Evolutionary conservation across 768 basidiomycete genomes (phyloP).

Genomic region (Bullera alba): DNA sequence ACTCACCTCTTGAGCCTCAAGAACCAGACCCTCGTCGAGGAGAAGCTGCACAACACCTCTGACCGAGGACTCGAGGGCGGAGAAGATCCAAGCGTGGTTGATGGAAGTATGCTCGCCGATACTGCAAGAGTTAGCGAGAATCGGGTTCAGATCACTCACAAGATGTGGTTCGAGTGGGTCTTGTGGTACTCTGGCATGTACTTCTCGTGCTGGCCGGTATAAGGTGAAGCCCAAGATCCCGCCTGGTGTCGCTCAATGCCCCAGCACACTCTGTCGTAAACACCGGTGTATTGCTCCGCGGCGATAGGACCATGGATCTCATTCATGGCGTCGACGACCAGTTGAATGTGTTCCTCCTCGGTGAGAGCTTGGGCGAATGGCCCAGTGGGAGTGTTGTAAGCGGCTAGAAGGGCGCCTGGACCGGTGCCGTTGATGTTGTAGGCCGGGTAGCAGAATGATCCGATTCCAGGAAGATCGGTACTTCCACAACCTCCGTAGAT

Average conservation of each 20-base stretch:
- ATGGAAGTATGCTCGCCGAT: no score
- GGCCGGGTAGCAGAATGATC: conserved; percentile 19
- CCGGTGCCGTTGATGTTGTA: conserved; percentile 24
- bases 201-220: no score
- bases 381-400: conserved; percentile 12
- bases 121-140: no score
- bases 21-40: no score
- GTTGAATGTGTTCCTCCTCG: conserved; percentile 13
- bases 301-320: conserved; percentile 20
- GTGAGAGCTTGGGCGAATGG: conserved; percentile 11
- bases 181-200: no score
- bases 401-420: conserved; percentile 14
- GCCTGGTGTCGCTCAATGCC: conserved; percentile 15
- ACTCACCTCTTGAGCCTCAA: no score
- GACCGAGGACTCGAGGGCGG: no score
- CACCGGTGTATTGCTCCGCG: conserved; percentile 16
- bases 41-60: no score
- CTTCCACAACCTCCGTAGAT: conserved; percentile 18
- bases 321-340: conserved; percentile 17
- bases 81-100: no score
- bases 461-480: conserved; percentile 20
- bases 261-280: conserved; percentile 17
- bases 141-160: no score
- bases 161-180: no score
- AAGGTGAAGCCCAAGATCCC: conserved; percentile 21